phyloP scores from a whole-genome alignment of 768 basidiomycete genomes.

The Leucocoprinus leucothites region DNA sequence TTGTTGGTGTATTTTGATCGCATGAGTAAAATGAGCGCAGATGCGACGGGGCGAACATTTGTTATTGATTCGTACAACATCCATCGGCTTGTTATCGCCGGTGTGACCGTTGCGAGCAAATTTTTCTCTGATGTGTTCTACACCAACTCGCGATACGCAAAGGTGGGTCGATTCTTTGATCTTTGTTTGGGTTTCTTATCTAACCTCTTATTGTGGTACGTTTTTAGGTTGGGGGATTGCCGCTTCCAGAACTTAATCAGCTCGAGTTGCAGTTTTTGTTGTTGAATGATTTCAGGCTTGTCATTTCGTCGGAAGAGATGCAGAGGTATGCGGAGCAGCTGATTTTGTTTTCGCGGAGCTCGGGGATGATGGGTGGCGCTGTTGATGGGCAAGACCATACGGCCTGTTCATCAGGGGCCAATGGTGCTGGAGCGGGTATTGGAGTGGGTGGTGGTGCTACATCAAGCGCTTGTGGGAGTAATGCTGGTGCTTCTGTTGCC shows the following conservation, averaged over 20 bases:
- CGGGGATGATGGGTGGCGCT: neutral
- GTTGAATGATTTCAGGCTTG: constrained; percentile 90
- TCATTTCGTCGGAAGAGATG: constrained; percentile 88
- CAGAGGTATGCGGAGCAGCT: constrained; percentile 93
- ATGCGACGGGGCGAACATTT: constrained; percentile 57
- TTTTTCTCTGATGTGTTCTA: constrained; percentile 99
- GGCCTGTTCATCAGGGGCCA: neutral
- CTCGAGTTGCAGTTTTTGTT: constrained; percentile 97
- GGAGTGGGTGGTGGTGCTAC: too few relatives aligned
- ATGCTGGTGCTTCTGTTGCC: too few relatives aligned
- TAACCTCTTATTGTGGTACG: neutral
- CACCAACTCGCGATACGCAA: constrained; percentile 97
- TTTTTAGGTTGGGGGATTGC: constrained; percentile 88
- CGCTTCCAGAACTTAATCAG: constrained; percentile 89
- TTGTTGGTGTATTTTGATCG: constrained; percentile 97
- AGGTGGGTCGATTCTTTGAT: constrained; percentile 50
- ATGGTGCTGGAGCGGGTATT: too few relatives aligned
- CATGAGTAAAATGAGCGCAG: constrained; percentile 69
- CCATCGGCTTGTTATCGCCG: constrained; percentile 94
- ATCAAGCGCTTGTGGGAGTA: too few relatives aligned
- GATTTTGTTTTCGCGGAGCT: constrained; percentile 53
- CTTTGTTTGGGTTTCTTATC: too few relatives aligned
- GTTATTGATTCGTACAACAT: constrained; percentile 98
- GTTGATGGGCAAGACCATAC: neutral
- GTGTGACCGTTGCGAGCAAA: constrained; percentile 98